phyloP scores from a whole-genome alignment of 1,284 basidiomycete species.

The Marasmius oreades region DNA sequence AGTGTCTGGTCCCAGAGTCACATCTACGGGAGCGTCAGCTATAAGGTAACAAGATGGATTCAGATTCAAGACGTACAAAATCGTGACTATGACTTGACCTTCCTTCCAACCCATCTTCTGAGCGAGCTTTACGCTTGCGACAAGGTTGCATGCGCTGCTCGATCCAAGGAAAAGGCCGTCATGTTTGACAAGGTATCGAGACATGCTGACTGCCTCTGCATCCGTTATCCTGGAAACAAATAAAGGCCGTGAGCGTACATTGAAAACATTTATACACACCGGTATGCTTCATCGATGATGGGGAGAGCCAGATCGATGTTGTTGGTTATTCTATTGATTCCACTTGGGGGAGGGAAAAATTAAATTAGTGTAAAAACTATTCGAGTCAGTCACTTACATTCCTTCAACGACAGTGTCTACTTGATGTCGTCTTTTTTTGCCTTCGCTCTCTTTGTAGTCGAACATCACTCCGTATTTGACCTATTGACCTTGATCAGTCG shows the following conservation, averaged over 20 bases:
- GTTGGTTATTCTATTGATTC: slow-evolving; percentile 83
- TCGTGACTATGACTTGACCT: slow-evolving; percentile 74
- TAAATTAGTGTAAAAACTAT: neutral
- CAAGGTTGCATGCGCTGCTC: slow-evolving; percentile 93
- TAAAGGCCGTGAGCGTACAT: slow-evolving; percentile 5
- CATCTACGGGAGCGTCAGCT: slow-evolving; percentile 44
- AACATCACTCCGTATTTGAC: slow-evolving; percentile 95
- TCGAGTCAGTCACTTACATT: slow-evolving; percentile 49
- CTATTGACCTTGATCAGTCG: slow-evolving; percentile 31
- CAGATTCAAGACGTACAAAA: slow-evolving; percentile 54
- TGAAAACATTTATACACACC: slow-evolving; percentile 39
- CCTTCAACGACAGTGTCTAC: slow-evolving; percentile 91
- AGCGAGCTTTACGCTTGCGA: slow-evolving; percentile 81
- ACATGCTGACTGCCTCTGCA: slow-evolving; percentile 89
- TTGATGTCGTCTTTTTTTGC: slow-evolving; percentile 90
- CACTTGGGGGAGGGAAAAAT: slow-evolving; percentile 49
- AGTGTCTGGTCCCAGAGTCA: slow-evolving; percentile 82
- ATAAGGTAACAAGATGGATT: neutral
- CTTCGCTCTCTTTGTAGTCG: slow-evolving; percentile 87
- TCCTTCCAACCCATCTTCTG: slow-evolving; percentile 68
- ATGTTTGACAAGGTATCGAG: slow-evolving; percentile 80
- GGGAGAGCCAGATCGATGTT: slow-evolving; percentile 83
- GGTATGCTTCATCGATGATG: slow-evolving; percentile 84
- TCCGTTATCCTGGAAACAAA: slow-evolving; percentile 68
- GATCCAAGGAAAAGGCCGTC: slow-evolving; percentile 97